Evolutionary conservation across 306 rosid species (phyloP).

Genomic region (Mucuna pruriens): DNA sequence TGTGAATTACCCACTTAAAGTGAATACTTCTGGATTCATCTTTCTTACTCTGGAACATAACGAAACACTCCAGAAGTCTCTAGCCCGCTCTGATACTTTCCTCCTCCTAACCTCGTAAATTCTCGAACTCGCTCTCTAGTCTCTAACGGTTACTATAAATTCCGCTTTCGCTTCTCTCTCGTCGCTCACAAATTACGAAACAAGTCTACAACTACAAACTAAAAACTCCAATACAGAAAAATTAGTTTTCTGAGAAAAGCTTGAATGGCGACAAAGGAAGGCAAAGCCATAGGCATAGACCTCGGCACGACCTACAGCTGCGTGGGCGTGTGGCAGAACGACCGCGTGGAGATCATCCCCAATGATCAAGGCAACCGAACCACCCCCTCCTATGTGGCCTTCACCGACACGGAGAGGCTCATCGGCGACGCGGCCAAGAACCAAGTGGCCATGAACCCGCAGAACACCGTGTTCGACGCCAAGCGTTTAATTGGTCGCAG

Average conservation of each 20-base stretch:
- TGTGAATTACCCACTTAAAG: neutral
- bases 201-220: neutral
- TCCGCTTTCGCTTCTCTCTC: no score
- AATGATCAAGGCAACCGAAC: slow-evolving; percentile 92
- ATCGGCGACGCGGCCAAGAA: slow-evolving; percentile 92
- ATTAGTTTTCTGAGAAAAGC: no score
- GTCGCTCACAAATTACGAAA: neutral
- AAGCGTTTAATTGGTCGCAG: slow-evolving; percentile 80
- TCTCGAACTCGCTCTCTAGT: slow-evolving; percentile 13
- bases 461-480: slow-evolving; percentile 83
- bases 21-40: neutral
- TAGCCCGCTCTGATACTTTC: neutral
- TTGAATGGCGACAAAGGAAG: slow-evolving; percentile 70
- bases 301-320: slow-evolving; percentile 93
- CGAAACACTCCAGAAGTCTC: slow-evolving; percentile 54
- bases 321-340: slow-evolving; percentile 81
- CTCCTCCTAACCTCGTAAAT: neutral
- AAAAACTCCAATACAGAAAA: neutral
- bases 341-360: slow-evolving; percentile 86
- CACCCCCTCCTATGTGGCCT: slow-evolving; percentile 88
- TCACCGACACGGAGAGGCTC: slow-evolving; percentile 83
- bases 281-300: slow-evolving; percentile 89
- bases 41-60: slow-evolving; percentile 32
- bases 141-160: slow-evolving; percentile 21
- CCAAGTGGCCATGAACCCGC: slow-evolving; percentile 88